Percentiles rank a stretch among this genome's conserved stretches.
Conservation (phyloP, 2,329 filamentous ascomycete species). For the Pseudogymnoascus sp. region DNA sequence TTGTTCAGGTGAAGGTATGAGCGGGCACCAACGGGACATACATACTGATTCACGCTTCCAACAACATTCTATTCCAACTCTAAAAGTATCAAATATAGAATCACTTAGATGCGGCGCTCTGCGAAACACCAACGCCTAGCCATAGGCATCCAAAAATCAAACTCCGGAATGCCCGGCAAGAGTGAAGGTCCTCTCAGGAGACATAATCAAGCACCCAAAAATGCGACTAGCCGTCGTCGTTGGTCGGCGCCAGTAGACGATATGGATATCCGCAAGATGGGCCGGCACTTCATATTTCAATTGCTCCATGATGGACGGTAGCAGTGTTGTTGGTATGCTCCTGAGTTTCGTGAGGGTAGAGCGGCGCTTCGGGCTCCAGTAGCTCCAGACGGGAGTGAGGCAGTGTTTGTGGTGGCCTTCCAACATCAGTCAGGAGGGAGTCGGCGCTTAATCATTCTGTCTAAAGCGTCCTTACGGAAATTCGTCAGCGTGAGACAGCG, state of each 20-base stretch:
- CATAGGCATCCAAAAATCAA: neutral
- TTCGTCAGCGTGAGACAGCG: neutral
- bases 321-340: neutral
- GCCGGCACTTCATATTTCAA: neutral
- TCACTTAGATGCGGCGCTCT: neutral
- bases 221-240: neutral
- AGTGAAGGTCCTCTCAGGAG: neutral
- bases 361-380: neutral
- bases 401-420: neutral
- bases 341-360: neutral
- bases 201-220: neutral
- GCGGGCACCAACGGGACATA: neutral
- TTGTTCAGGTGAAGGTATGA: neutral
- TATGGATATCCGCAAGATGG: neutral
- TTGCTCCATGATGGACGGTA: neutral
- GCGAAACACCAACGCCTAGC: neutral
- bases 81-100: neutral
- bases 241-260: neutral
- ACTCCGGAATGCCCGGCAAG: neutral
- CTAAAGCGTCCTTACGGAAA: neutral
- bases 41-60: neutral
- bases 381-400: neutral
- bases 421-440: neutral
- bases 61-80: neutral
- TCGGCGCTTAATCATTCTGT: neutral